Evolutionary conservation across 1,139 yeast genomes (phyloP).

Genomic region (Nadsonia starkeyi-henricii): DNA sequence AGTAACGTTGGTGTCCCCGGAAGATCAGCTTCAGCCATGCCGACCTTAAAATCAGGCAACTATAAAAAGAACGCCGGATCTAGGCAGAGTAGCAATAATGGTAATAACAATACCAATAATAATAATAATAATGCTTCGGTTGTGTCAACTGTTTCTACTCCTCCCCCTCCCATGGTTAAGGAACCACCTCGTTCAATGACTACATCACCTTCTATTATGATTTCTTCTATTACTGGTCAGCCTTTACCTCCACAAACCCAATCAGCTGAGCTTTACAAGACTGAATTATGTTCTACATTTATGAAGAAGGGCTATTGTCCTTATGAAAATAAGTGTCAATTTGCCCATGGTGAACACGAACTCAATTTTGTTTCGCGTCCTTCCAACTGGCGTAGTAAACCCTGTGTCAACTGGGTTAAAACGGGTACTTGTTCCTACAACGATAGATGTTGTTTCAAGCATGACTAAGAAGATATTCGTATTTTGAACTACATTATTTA

Average conservation of each 20-base stretch:
- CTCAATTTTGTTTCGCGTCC: constrained; percentile 61
- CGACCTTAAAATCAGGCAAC: neutral
- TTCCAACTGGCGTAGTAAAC: constrained; percentile 81
- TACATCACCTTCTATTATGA: neutral
- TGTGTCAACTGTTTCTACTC: neutral
- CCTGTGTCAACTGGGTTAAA: constrained; percentile 80
- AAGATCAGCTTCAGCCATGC: neutral
- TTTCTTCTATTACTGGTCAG: neutral
- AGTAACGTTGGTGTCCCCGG: too few species aligned
- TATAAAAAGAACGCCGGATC: too few species aligned
- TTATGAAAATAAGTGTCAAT: constrained; percentile 83
- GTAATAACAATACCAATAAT: neutral
- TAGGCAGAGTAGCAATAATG: neutral
- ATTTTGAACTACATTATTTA: neutral
- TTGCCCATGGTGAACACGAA: constrained; percentile 81
- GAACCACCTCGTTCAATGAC: neutral
- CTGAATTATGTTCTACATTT: constrained; percentile 76
- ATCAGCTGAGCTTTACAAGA: constrained; percentile 56
- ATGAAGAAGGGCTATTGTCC: constrained; percentile 58
- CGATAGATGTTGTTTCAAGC: constrained; percentile 83
- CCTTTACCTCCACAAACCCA: neutral
- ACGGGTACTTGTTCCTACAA: constrained; percentile 80
- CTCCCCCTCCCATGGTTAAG: neutral
- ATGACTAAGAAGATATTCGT: constrained; percentile 21
- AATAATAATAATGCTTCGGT: neutral